Evolutionary conservation across 306 rosid genomes (phyloP), one percentile per base, ranked within the genome.

Genomic region (Citrullus amarus): DNA sequence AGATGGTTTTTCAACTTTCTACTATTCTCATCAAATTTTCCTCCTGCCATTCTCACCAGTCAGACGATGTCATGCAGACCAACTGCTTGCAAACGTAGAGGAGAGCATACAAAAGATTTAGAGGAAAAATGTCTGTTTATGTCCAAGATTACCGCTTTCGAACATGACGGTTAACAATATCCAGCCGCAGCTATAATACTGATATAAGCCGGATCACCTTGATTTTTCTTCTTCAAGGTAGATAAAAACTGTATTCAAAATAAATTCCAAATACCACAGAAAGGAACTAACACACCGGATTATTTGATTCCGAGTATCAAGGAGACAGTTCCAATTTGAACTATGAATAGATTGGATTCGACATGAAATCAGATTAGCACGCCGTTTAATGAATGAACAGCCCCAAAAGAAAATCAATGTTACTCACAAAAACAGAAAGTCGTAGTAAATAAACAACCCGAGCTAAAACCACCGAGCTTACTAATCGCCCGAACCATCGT

Each of bases 101-200:
- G 6, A 48, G 15, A 13, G 59, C 77, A 46, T 72, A 72, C 11
- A 28, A 50, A 43, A 44, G 5, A 2, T 69, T 39, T 3, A 25
- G 3, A 48, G 38, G 75, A 22, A 69, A 68, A 13, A 44, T 22
- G 9, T 69, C 55, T 20, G 22, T 20, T 36, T 32, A 17, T 50
- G 22, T 74, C 62, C 62, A 34, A 72, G 77, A 74, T 53, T 74
- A 28, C 48, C 78, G 48, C 46, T 74, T 74, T 9, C 17, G 60
- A 50, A 72, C 60, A 44, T 7, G 58, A 73, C 18, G 41, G 48
- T 74, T 38, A 30, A 28, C 78, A 74, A 32, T 32, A 74, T 74
- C 78, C 78, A 74, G 25, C 62, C 9, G 30, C 78, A 74, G 28
- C 14, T 30, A 53, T 17, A 74, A 9, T 51, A 74, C 61, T 1